These are phyloP conservation scores for Zostera marina DNA, from an alignment of 116 monocot species.

Conservation along the genomic window DNA sequence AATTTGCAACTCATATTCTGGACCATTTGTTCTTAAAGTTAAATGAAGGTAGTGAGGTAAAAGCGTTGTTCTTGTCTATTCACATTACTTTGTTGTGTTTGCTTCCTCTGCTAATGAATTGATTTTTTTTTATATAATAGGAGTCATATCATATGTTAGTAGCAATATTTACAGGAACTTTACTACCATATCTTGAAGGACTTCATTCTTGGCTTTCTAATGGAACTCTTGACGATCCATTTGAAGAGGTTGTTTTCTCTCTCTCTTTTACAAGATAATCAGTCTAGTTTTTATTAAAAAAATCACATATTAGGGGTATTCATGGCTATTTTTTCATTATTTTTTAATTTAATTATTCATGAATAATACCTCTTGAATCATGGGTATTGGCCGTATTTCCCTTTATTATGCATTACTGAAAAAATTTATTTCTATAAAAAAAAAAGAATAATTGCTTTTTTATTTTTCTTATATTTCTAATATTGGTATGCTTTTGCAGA, in stretches of 20 bases:
- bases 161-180: slow-evolving; percentile 40
- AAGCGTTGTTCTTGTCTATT: slow-evolving; percentile 9
- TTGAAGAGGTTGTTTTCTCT: slow-evolving; percentile 48
- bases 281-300: no score
- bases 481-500: slow-evolving; percentile 23
- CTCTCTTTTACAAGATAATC: background rate
- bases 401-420: no score
- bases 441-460: background rate
- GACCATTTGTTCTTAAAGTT: slow-evolving; percentile 63
- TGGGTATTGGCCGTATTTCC: no score
- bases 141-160: slow-evolving; percentile 81
- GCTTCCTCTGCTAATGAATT: slow-evolving; percentile 5
- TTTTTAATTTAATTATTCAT: no score
- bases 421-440: no score
- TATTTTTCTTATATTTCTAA: background rate
- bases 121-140: slow-evolving; percentile 20
- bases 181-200: slow-evolving; percentile 72
- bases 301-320: no score
- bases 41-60: slow-evolving; percentile 84
- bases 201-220: slow-evolving; percentile 90
- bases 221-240: slow-evolving; percentile 93
- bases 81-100: slow-evolving; percentile 6
- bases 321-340: no score
- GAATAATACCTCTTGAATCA: no score
- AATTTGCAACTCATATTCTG: slow-evolving; percentile 62